Evolutionary conservation across 441 rosid genomes (phyloP), one percentile per base, ranked within the genome.

Genomic region (Bruguiera hainesii): DNA sequence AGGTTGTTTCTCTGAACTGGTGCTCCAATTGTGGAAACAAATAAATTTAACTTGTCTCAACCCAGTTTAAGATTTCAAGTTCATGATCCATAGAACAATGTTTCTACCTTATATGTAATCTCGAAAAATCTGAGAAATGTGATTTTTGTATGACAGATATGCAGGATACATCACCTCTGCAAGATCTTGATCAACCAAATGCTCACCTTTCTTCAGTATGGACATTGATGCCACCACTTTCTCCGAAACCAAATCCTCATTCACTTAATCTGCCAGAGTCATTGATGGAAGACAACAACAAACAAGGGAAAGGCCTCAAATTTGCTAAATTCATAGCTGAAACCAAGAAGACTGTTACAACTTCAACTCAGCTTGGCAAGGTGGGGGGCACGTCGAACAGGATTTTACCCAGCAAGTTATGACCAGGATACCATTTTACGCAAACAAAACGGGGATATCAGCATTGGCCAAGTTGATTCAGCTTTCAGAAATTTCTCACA

Each of bases 241-340:
- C 96, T 64, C 87, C 90, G 10, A 81, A 83, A 82, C 81, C 76
- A 37, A 76, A 62, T 29, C 91, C 88, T 39, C 66, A 73, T 67
- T 75, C 75, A 26, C 87, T 76, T 20, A 64, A 56, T 66, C 72
- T 79, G 53, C 91, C 87, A 0, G 77, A 77, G 55, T 59, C 81
- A 26, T 51, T 72, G 16, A 72, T 59, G 26, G 86, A 85, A 68
- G 89, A 79, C 63, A 64, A 70, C 46, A 70, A 71, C 69, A 82
- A 78, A 70, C 85, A 76, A 31, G 81, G 71, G 69, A 92, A 85
- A 60, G 98, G 98, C 35, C 89, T 95, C n/a, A 89, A 80, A 33
- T 95, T 96, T 56, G 88, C 97, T 16, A 89, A 89, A 73, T 92
- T 96, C 79, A 77, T 96, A 11, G 75, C 91, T 0, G 96, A 87